Conservation (phyloP, 208 protist genomes). For the Wallacemonas sp. region DNA sequence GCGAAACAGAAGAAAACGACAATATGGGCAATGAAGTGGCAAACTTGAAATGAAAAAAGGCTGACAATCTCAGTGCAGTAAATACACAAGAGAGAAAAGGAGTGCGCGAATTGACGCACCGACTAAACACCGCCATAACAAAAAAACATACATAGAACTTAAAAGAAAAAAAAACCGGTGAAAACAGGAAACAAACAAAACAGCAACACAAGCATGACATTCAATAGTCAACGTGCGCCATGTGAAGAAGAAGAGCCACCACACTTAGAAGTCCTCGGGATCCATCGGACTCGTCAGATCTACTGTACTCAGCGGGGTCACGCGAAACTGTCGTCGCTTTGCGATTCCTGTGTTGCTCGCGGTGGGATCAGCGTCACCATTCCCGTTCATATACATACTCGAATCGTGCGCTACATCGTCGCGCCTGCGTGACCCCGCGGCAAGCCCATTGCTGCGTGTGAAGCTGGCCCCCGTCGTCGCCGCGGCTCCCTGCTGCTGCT, state of each 20-base stretch:
- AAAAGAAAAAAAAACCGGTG: neutral
- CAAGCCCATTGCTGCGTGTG: neutral
- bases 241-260: no score
- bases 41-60: no score
- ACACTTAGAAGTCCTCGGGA: no score
- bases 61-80: no score
- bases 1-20: no score
- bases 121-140: no score
- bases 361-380: neutral
- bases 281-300: neutral
- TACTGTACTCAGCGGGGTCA: neutral
- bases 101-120: no score
- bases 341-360: neutral
- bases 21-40: no score
- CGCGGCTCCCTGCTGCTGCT: neutral
- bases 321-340: neutral
- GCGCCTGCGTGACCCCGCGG: neutral
- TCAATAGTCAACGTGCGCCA: no score
- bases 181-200: slow-evolving; percentile 2
- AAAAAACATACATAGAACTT: neutral
- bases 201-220: no score
- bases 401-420: neutral
- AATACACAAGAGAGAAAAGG: no score
- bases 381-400: slow-evolving; percentile 1
- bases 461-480: no score